Conservation (phyloP, 495 filamentous ascomycete genomes). For the Emericellopsis terricola region DNA sequence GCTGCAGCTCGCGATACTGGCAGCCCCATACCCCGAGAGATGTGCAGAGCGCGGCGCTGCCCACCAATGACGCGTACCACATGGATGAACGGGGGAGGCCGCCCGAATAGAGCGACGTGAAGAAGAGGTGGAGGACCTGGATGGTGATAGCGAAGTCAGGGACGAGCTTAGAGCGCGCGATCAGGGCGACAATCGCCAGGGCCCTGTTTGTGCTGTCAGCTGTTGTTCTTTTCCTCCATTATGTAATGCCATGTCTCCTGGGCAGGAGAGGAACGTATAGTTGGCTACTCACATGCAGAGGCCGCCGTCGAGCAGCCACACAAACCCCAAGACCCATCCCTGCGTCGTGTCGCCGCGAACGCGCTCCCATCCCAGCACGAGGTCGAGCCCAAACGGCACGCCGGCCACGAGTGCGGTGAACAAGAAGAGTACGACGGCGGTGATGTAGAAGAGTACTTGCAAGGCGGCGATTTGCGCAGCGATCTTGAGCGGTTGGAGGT, state of each 20-base stretch:
- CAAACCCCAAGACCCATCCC: slow-evolving; percentile 78
- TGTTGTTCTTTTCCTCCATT: slow-evolving; percentile 2
- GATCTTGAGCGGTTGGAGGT: slow-evolving; percentile 73
- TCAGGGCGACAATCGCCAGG: slow-evolving; percentile 58
- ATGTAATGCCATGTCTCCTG: background rate
- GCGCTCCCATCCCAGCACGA: slow-evolving; percentile 67
- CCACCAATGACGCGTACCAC: slow-evolving; percentile 74
- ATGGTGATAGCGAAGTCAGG: slow-evolving; percentile 86
- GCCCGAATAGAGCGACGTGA: slow-evolving; percentile 57
- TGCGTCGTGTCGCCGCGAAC: slow-evolving; percentile 77
- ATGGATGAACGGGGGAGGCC: slow-evolving; percentile 53
- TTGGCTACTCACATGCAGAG: slow-evolving; percentile 50
- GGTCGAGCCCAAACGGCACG: slow-evolving; percentile 43
- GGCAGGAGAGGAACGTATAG: slow-evolving; percentile 1
- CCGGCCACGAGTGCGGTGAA: slow-evolving; percentile 83
- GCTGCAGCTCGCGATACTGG: slow-evolving; percentile 70
- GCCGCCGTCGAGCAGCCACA: slow-evolving; percentile 67
- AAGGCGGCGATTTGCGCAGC: slow-evolving; percentile 70
- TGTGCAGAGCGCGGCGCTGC: slow-evolving; percentile 51
- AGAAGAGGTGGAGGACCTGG: slow-evolving; percentile 69
- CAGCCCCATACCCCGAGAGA: slow-evolving; percentile 75
- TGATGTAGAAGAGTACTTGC: slow-evolving; percentile 69
- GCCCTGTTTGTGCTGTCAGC: slow-evolving; percentile 27
- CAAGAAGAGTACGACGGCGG: slow-evolving; percentile 56
- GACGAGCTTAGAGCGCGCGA: slow-evolving; percentile 77